phyloP scores from a whole-genome alignment of 1,284 basidiomycete genomes.

The Ceratobasidium sp. region DNA sequence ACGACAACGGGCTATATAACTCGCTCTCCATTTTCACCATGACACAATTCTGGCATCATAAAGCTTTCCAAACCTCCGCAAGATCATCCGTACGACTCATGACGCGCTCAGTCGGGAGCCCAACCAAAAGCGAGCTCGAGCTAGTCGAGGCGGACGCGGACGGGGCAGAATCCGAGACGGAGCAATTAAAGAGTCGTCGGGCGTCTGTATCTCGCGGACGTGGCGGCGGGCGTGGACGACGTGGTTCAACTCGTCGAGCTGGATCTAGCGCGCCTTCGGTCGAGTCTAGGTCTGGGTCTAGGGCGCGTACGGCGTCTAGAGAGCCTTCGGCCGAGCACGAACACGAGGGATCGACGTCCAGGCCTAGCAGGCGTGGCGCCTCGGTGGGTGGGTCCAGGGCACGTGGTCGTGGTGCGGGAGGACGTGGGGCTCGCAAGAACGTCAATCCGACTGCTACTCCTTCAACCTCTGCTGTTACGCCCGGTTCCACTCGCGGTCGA shows the following conservation, averaged over 20 bases:
- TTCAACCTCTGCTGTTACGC: neutral
- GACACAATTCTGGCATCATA: neutral
- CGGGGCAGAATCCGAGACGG: neutral
- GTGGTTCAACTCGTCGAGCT: neutral
- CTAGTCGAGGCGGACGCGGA: neutral
- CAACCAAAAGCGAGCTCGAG: neutral
- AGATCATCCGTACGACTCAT: slow-evolving; percentile 17
- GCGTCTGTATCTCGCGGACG: neutral
- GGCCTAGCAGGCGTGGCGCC: neutral
- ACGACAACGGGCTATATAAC: neutral
- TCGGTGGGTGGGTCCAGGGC: neutral
- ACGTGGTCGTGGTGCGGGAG: neutral
- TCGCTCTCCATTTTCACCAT: neutral
- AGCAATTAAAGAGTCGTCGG: neutral
- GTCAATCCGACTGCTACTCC: neutral
- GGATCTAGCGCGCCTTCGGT: neutral
- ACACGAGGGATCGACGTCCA: neutral
- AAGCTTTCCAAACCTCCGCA: slow-evolving; percentile 5
- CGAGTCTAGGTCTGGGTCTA: neutral
- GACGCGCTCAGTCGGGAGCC: neutral
- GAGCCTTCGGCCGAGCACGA: neutral
- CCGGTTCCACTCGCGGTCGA: neutral
- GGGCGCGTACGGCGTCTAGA: neutral
- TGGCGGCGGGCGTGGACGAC: neutral
- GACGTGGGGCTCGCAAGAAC: neutral